These are phyloP conservation scores for Malassezia sp. DNA, from an alignment of 1,284 basidiomycete species.

Conservation along the genomic window DNA sequence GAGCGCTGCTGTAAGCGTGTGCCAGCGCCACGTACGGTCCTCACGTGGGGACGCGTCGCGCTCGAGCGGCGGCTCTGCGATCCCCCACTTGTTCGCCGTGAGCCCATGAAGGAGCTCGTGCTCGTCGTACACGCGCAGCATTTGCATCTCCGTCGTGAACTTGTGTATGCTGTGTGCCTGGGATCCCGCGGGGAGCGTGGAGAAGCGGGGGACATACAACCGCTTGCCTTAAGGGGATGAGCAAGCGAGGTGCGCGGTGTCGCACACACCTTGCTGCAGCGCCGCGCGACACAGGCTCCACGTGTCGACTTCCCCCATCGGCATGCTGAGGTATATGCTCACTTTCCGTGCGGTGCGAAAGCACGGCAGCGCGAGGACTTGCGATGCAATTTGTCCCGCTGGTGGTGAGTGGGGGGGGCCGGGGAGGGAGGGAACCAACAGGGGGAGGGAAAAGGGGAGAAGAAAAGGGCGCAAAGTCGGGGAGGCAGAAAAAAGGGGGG, in stretches of 20 bases:
- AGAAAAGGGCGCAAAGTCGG: too few relatives aligned
- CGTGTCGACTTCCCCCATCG: constrained; percentile 44
- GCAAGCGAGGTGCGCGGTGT: too few relatives aligned
- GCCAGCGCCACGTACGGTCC: constrained; percentile 19
- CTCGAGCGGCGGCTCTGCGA: constrained; percentile 41
- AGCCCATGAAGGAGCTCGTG: constrained; percentile 31
- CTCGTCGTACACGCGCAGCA: constrained; percentile 44
- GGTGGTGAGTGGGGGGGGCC: neutral
- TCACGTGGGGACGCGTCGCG: constrained; percentile 29
- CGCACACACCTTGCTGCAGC: constrained; percentile 19
- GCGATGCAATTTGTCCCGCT: neutral
- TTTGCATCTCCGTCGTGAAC: constrained; percentile 46
- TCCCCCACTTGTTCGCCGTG: constrained; percentile 46
- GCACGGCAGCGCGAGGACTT: constrained; percentile 10
- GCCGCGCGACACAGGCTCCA: constrained; percentile 44
- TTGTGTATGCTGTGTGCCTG: constrained; percentile 15
- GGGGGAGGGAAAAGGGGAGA: too few relatives aligned
- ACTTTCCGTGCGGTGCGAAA: constrained; percentile 36
- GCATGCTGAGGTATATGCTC: constrained; percentile 47
- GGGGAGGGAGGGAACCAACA: too few relatives aligned
- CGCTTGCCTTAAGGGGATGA: too few relatives aligned
- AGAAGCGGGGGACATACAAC: constrained; percentile 47
- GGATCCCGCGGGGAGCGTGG: constrained; percentile 24
- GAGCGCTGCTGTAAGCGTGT: constrained; percentile 30
- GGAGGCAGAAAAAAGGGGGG: too few relatives aligned